Base-by-base conservation (phyloP, 306 rosid genomes). In the Glycyrrhiza uralensis region DNA sequence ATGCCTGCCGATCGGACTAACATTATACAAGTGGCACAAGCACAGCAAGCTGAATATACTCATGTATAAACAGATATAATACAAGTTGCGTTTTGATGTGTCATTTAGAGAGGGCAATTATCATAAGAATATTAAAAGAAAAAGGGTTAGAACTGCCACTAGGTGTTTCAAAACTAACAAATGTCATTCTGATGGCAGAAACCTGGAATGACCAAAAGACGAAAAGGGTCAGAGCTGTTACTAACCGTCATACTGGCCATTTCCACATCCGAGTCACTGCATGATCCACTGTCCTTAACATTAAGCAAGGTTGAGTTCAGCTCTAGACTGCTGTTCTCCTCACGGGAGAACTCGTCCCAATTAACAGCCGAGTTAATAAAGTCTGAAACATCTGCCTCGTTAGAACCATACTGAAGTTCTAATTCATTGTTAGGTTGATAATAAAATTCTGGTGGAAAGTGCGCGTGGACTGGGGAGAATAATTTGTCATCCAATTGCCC, bases 391-490 rank as follows among this genome's bases (percentile, higher is more conserved):
- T 75, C 77, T 5, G 65, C 35, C 13, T 87, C 96, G 67, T 77
- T 86, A 58, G 83, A 76, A 32, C 84, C 90, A 68, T 78, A 33
- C 44, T 69, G 88, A 71, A 54, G 23, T n/a, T 80, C 69, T 7
- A 45, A 6, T 63, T 51, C 78, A 71, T 49, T 71, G 77, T 78
- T 65, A 49, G 41, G 50, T 19, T 83, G 45, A 59, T 45, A 66
- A 59, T 22, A 62, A 23, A 76, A 54, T 33, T 85, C 96, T 1
- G 66, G 26, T 4, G 76, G 93, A 74, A 87, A 58, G 72, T 85
- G 90, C 2, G 76, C 46, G 56, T 83, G 85, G 72, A 47, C 38
- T 4, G 98, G 97, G 28, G 96, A 83, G 87, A 86, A 85, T 6
- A 85, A 57, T 45, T 63, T 83, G 78, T 80, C 80, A 22, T 87